Base-by-base conservation (phyloP, 1,284 basidiomycete species). In the Puccinia polysora region DNA sequence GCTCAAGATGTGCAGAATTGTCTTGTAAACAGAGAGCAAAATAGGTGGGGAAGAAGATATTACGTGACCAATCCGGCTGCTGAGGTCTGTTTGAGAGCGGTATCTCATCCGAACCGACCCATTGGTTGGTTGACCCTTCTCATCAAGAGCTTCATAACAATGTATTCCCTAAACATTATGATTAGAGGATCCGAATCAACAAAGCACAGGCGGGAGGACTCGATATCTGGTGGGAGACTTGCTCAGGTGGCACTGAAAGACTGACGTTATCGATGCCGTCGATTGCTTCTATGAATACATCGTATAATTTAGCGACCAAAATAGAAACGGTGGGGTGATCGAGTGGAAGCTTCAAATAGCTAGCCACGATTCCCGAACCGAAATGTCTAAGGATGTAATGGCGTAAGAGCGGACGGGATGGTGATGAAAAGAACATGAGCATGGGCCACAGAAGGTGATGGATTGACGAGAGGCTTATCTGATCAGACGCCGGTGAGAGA, bases 231-330 rank as follows among this genome's bases (percentile, higher is more conserved):
- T n/a, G n/a, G n/a, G n/a, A n/a, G n/a, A n/a, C n/a, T n/a, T n/a
- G n/a, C n/a, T n/a, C n/a, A n/a, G n/a, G n/a, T n/a, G n/a, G n/a
- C n/a, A n/a, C n/a, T n/a, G n/a, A n/a, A 15, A 43, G 36, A 49
- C 65, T 56, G 20, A 68, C 93, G 78, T 97, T 97, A 82, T 98
- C 95, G 78, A 94, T 89, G 7, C 86, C 95, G 81, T 98, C 95
- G 76, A 98, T 89, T 15, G 89, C 91, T 82, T 97, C 92, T 63
- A 97, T 89, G 79, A 78, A 78, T 60, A 77, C 77, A 40, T 79
- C 87, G 84, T 98, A 98, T 75, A 97, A 75, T 80, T 95, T 96
- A 74, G 91, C 81, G 88, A 89, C 96, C 15, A 98, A 82, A 5
- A 84, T 84, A 58, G 87, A 82, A 53, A 95, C 85, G 72, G 85